Evolutionary conservation across 805 yeast genomes (phyloP), one percentile per base, ranked within the genome.

Genomic region (Wickerhamomyces alni): DNA sequence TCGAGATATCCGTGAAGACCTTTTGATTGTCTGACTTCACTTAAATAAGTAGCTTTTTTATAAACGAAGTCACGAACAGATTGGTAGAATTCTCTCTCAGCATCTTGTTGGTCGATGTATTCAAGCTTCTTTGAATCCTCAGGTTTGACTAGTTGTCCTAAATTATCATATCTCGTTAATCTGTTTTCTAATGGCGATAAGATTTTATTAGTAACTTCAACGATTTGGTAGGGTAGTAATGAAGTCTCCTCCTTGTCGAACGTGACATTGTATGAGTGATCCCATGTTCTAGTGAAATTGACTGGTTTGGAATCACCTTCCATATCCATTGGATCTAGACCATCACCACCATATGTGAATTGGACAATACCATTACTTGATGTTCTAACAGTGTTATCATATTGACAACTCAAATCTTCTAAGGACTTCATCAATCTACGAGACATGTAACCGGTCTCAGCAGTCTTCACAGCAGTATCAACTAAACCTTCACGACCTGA

Each of bases 401-500:
- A 93, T 57, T 82, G 87, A 43, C 95, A 77, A 36, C 96, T 87
- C 59, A 93, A 72, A 68, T 93, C 99, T 67, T 93, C 99, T 53
- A 93, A 69, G 6, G 98, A 93, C 63, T 91, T 91, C 99, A 91
- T 91, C 61, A 91, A 73, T 63, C 99, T 81, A 65, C 99, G 85
- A 18, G 98, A 91, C 94, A 91, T 91, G 66, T 89, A 89, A 59
- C 98, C 98, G 5, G 99, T 91, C 62, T 93, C 99, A 3, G 99
- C 99, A 26, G 99, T 93, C 64, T 93, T 93, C 41, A 93, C 99
- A 17, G 99, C 99, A 17, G 99, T 93, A 72, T 93, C 99, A 43
- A 93, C 98, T 61, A 93, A 72, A 66, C 99, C 99, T 73, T 93
- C 99, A 72, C 99, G 86, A 59, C 99, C 99, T 2, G 98, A 89